Base-by-base conservation (phyloP, 148 eudicot genomes). In the Rheum nobile region DNA sequence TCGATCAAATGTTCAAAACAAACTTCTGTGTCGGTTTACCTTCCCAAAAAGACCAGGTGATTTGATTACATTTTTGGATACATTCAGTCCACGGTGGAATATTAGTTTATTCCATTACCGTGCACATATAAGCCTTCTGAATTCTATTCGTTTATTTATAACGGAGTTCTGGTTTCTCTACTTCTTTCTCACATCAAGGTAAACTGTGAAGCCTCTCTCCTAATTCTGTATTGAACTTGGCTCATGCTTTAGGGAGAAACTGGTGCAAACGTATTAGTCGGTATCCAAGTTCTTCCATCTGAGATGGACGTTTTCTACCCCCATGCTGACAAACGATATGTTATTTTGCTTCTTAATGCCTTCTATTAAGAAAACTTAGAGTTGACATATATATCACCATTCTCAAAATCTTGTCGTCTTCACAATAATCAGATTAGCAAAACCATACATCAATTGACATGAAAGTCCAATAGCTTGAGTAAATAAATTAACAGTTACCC, bases 11-110 rank as follows among this genome's bases (percentile, higher is more conserved):
- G 83, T 95, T 50, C 80, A 84, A 73, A 77, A 92, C 63, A 97
- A 95, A 83, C 85, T 87, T 69, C 85, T 92, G 59, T 95, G 96
- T 77, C 87, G 97, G 67, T 95, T 95, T 79, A 71, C 80, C 65
- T 92, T 95, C 46, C 99, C 99, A 3, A 97, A 95, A 80, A 88
- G 96, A 76, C 96, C 92, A 21, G 99, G 99, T 76, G 87, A 96
- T 68, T 75, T 92, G 79, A 84, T 87, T 96, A 84, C 88, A 42
- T 95, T 95, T 21, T 81, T 95, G 81, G 89, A 92, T 76, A 87
- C 85, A 17, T 85, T 95, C 35, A 95, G 99, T 80, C 99, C 97
- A 44, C 83, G 87, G 31, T 92, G 99, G 99, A 92, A 95, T 77
- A 95, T 95, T 75, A 90, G 90, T 78, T 85, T 95, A 79, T 95